Percentiles rank a stretch among this genome's conserved stretches.
Conservation (phyloP, 148 eudicot genomes). For the Fagopyrum tataricum region DNA sequence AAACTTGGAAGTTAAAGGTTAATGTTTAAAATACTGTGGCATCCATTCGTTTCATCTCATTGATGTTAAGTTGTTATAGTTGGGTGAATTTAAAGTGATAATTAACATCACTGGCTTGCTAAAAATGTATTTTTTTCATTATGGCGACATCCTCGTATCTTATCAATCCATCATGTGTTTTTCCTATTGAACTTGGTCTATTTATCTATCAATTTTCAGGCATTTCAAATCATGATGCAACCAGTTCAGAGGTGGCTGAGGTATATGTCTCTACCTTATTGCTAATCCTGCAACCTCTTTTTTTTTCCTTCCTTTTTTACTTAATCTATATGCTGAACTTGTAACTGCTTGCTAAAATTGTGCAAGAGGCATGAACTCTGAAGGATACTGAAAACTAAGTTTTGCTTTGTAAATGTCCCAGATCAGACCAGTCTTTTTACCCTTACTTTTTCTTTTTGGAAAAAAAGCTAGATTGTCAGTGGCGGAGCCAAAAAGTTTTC, state of each 20-base stretch:
- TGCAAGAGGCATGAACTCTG: not conserved
- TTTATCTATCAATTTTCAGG: slow-evolving; percentile 24
- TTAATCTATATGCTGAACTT: not conserved
- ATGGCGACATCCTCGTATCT: not conserved
- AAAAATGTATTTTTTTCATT: not conserved
- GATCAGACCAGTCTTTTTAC: not conserved
- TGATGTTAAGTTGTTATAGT: not conserved
- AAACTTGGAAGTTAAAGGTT: not conserved
- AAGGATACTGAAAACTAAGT: not conserved
- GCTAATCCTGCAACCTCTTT: not conserved
- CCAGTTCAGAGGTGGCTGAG: slow-evolving; percentile 29
- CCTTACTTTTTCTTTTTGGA: too few species aligned
- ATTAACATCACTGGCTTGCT: not conserved
- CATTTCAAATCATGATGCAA: slow-evolving; percentile 24
- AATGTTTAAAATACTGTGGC: not conserved
- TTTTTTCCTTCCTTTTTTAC: not conserved
- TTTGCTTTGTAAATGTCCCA: not conserved
- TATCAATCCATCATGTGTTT: not conserved
- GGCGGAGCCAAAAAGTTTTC: too few species aligned
- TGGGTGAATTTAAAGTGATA: too few species aligned
- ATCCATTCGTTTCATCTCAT: not conserved
- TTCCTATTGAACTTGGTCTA: slow-evolving; percentile 4
- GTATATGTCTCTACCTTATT: slow-evolving; percentile 22
- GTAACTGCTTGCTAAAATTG: not conserved
- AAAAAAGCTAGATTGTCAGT: not conserved